Evolutionary conservation across 1,284 basidiomycete species (phyloP).

Genomic region (Phellopilus nigrolimitatus): DNA sequence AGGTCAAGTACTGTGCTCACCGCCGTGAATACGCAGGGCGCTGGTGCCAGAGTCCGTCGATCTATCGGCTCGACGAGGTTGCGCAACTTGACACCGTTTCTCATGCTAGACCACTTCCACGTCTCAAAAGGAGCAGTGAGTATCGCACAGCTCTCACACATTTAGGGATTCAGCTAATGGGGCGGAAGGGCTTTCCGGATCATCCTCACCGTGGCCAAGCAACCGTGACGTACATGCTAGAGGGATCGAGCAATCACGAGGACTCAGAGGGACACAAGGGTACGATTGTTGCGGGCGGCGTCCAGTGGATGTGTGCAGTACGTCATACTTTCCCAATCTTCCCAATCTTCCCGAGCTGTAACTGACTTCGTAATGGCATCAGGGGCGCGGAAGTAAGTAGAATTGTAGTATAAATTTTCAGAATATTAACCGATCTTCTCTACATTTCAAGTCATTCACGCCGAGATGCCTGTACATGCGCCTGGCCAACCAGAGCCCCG

Average conservation of each 20-base stretch:
- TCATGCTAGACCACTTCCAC: slow-evolving; percentile 83
- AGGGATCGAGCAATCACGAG: slow-evolving; percentile 85
- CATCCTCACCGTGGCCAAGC: slow-evolving; percentile 90
- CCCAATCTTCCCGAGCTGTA: background rate
- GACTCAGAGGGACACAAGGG: slow-evolving; percentile 90
- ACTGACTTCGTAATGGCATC: background rate
- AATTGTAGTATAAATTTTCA: background rate
- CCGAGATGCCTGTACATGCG: slow-evolving; percentile 85
- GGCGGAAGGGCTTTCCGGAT: slow-evolving; percentile 63
- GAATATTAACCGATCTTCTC: background rate
- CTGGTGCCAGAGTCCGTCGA: slow-evolving; percentile 81
- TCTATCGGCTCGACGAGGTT: slow-evolving; percentile 79
- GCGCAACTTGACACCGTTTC: slow-evolving; percentile 84
- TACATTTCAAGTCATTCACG: slow-evolving; percentile 57
- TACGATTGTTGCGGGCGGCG: slow-evolving; percentile 76
- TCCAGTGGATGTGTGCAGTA: slow-evolving; percentile 95
- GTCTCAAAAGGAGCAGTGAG: slow-evolving; percentile 57
- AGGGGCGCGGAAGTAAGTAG: slow-evolving; percentile 40
- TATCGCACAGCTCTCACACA: slow-evolving; percentile 8
- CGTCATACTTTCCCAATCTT: slow-evolving; percentile 24
- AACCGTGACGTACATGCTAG: slow-evolving; percentile 85
- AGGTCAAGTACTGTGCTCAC: background rate
- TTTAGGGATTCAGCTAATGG: slow-evolving; percentile 10
- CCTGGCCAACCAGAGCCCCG: slow-evolving; percentile 61
- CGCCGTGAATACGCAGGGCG: slow-evolving; percentile 48